Evolutionary conservation across 1,139 yeast genomes (phyloP).

Genomic region (Yamadazyma triangularis): DNA sequence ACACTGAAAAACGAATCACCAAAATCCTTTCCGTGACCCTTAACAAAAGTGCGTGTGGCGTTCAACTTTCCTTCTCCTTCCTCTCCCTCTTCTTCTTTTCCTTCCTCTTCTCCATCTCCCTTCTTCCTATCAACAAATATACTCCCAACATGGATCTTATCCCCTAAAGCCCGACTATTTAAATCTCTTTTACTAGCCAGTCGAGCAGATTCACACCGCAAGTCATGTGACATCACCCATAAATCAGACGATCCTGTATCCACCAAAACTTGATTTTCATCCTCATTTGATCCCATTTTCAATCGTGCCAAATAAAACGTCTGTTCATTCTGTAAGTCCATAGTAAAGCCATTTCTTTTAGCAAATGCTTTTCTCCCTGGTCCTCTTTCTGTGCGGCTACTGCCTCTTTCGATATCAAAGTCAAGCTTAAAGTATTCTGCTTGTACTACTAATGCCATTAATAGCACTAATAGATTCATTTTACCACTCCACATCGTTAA

Average conservation of each 20-base stretch:
- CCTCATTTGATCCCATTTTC: constrained; percentile 28
- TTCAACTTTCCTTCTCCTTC: neutral
- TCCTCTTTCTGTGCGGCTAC: constrained; percentile 14
- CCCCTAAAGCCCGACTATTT: constrained; percentile 4
- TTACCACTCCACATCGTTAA: too few species aligned
- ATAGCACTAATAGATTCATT: too few species aligned
- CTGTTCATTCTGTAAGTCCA: constrained; percentile 38
- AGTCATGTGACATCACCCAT: constrained; percentile 39
- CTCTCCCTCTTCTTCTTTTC: too few species aligned
- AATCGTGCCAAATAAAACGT: constrained; percentile 48
- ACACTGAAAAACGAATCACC: constrained; percentile 8
- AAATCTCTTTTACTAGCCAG: constrained; percentile 1
- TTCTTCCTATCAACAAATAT: constrained; percentile 1
- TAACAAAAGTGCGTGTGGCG: constrained; percentile 4
- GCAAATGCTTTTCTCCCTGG: constrained; percentile 15
- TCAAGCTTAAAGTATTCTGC: constrained; percentile 16
- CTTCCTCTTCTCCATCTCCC: neutral
- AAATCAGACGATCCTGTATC: constrained; percentile 48
- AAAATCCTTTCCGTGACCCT: constrained; percentile 7
- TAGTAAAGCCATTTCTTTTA: constrained; percentile 30
- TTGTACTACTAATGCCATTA: neutral
- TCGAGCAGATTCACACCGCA: constrained; percentile 18
- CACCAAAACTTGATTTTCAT: constrained; percentile 29
- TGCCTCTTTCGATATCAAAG: constrained; percentile 26
- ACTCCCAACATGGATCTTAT: constrained; percentile 7